Evolutionary conservation across 228 moss, liverwort and hornwort genomes (phyloP).

Genomic region (Sphagnum magellanicum): DNA sequence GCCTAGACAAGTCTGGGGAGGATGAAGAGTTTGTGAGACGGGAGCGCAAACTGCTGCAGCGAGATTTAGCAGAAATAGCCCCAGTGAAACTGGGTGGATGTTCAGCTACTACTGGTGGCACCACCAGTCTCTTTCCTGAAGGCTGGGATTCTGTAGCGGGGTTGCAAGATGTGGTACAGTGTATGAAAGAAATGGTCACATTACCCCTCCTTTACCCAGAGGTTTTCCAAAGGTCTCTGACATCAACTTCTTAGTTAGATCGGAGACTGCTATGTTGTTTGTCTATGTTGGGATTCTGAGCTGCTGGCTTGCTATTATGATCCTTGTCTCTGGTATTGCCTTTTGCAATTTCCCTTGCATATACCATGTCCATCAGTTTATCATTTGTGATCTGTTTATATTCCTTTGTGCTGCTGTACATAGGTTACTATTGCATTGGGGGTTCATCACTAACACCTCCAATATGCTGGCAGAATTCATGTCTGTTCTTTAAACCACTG

Average conservation of each 20-base stretch:
- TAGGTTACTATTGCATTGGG: no score
- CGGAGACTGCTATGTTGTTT: not conserved
- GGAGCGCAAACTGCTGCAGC: conserved; percentile 70
- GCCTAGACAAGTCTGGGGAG: conserved; percentile 66
- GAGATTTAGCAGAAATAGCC: conserved; percentile 71
- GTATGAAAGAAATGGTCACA: conserved; percentile 76
- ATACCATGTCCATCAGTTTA: no score
- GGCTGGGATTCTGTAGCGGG: conserved; percentile 83
- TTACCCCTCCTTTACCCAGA: conserved; percentile 74
- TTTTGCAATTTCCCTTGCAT: no score
- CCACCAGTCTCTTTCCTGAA: conserved; percentile 33
- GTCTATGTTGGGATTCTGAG: no score
- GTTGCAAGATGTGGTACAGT: conserved; percentile 68
- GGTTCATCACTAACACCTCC: no score
- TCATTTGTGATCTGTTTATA: no score
- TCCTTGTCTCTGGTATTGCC: no score
- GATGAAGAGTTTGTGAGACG: conserved; percentile 82
- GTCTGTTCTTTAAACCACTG: no score
- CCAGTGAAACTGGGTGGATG: conserved; percentile 66
- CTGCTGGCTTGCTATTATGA: no score
- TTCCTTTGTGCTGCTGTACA: no score
- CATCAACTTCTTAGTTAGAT: not conserved
- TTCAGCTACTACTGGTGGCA: conserved; percentile 6
- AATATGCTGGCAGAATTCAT: no score
- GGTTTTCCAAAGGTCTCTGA: conserved; percentile 43